Evolutionary conservation across 176 grass and related monocot species (phyloP), one percentile per base, ranked within the genome.

Genomic region (Microstegium vimineum): DNA sequence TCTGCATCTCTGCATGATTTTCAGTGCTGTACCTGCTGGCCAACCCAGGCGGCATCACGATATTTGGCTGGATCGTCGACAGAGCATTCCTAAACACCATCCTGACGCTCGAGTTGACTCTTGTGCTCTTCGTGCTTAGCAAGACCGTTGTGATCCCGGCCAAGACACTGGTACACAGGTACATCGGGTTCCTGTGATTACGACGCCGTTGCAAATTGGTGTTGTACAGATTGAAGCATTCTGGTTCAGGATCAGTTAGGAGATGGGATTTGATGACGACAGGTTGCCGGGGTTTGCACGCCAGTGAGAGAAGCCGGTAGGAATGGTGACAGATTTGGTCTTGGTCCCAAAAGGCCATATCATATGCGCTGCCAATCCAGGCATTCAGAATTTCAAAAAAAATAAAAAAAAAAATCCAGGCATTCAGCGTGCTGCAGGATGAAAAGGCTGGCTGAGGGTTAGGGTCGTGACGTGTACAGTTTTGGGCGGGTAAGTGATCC

Each of bases 1-100:
- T 86, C 66, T 31, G 0, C 30, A 42, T 82, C 28, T 66, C 6
- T 36, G 0, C 16, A 33, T 16, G 23, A 36, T 25, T 82, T 82
- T 45, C 83, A 99, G 96, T 95, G 65, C 31, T 99, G 11, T 99
- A 99, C 91, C 84, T 99, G 27, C 76, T 87, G 40, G 71, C 77
- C 5, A 99, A 95, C 66, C 96, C 91, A 0, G 91, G 96, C 0
- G 96, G 96, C 83, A 95, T 99, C 75, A 99, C 96, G 0, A 86
- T 99, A 67, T 99, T 85, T 43, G 96, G 96, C 57, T 99, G 91
- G 91, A 90, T 85, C 6, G 81, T 99, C 0, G 96, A 99, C 75
- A 89, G 93, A 46, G 68, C 78, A 77, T 86, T 99, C 61, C 82
- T 99, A 33, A 93, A 88, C 36, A 99, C 91, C 12, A 88, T 95